Conservation (phyloP, 2,329 filamentous ascomycete genomes). For the Pseudogymnoascus sp. region DNA sequence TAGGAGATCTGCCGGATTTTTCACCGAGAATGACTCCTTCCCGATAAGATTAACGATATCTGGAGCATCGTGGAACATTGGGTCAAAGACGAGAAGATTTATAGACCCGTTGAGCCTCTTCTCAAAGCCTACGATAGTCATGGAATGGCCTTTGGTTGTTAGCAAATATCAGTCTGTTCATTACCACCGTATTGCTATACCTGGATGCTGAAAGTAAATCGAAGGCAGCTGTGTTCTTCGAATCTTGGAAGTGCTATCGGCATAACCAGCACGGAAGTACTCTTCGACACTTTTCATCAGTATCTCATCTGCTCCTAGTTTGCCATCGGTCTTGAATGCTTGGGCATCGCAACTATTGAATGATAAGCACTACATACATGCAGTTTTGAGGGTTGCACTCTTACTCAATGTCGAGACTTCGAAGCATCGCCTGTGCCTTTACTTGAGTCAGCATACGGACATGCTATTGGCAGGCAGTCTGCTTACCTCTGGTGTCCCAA, state of each 20-base stretch:
- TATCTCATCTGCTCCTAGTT: conserved; percentile 26
- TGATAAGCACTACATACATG: conserved; percentile 9
- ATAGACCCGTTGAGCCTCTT: conserved; percentile 52
- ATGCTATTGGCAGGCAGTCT: conserved; percentile 2
- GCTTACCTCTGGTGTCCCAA: conserved; percentile 78
- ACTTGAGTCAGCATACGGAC: background rate
- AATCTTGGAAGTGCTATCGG: conserved; percentile 51
- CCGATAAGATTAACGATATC: conserved; percentile 53
- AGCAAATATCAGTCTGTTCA: background rate
- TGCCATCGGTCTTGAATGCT: conserved; percentile 44
- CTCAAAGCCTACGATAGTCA: conserved; percentile 84
- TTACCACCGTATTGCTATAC: conserved; percentile 31
- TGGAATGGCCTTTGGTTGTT: conserved; percentile 62
- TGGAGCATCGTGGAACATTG: conserved; percentile 64
- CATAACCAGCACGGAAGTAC: conserved; percentile 60
- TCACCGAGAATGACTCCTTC: conserved; percentile 35
- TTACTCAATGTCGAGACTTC: conserved; percentile 58
- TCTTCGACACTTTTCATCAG: conserved; percentile 61
- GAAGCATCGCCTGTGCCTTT: conserved; percentile 71
- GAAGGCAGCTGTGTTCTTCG: conserved; percentile 66
- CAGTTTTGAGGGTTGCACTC: conserved; percentile 20
- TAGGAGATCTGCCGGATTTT: conserved; percentile 47
- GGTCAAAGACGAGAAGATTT: conserved; percentile 81
- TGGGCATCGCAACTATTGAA: conserved; percentile 51
- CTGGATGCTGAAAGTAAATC: conserved; percentile 81